Percentiles rank a stretch among this genome's conserved stretches.
Conservation (phyloP, 2,329 filamentous ascomycete species). For the Dactylellina drechsleri region DNA sequence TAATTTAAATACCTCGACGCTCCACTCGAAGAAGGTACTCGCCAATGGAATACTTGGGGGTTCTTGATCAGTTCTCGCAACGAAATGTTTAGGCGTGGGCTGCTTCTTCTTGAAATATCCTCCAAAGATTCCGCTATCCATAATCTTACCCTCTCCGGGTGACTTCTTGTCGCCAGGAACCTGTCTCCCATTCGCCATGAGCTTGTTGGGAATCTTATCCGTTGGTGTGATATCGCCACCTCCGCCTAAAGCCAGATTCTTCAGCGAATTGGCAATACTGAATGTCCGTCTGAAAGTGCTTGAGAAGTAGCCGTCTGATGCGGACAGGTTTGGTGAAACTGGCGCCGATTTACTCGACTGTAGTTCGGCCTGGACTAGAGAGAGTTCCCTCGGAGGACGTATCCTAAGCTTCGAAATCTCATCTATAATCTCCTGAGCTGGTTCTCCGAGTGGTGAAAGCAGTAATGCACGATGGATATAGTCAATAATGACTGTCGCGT, state of each 20-base stretch:
- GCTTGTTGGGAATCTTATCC: slow-evolving; percentile 55
- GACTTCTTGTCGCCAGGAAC: slow-evolving; percentile 58
- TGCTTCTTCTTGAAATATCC: slow-evolving; percentile 68
- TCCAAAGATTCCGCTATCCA: slow-evolving; percentile 59
- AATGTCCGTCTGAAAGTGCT: slow-evolving; percentile 71
- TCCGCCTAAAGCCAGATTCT: slow-evolving; percentile 67
- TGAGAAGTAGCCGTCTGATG: slow-evolving; percentile 71
- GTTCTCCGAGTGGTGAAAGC: slow-evolving; percentile 76
- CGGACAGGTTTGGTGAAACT: slow-evolving; percentile 65
- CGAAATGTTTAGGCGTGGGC: slow-evolving; percentile 81
- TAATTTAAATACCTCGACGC: slow-evolving; percentile 72
- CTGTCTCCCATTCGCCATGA: slow-evolving; percentile 39
- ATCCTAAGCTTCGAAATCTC: slow-evolving; percentile 71
- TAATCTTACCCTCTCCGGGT: slow-evolving; percentile 57
- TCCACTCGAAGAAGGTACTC: slow-evolving; percentile 92
- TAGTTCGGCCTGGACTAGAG: slow-evolving; percentile 60
- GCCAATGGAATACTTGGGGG: slow-evolving; percentile 76
- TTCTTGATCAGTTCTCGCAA: slow-evolving; percentile 70
- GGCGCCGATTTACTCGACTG: slow-evolving; percentile 61
- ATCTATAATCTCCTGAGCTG: slow-evolving; percentile 77
- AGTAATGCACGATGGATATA: slow-evolving; percentile 81
- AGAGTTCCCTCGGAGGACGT: slow-evolving; percentile 31
- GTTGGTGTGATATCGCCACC: slow-evolving; percentile 63
- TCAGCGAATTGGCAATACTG: slow-evolving; percentile 73
- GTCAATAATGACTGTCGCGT: slow-evolving; percentile 86